Conservation (phyloP, 148 eudicot species). For the Camellia japonica region DNA sequence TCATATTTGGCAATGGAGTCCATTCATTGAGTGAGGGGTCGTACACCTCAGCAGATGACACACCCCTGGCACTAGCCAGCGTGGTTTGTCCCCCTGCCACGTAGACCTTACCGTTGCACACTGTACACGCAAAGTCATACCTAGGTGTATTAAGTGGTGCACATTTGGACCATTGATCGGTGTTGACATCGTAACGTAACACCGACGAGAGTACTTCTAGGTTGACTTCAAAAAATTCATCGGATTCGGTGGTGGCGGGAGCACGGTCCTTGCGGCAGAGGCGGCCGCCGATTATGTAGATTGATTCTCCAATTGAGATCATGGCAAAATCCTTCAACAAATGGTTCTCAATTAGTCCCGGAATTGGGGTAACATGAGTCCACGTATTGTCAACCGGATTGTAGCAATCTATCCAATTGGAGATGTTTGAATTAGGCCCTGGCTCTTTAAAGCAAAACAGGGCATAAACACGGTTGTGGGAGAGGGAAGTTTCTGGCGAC, state of each 20-base stretch:
- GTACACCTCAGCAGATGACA: conserved; percentile 24
- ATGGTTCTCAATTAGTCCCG: conserved; percentile 11
- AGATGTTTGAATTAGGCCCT: not conserved
- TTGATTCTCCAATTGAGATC: conserved; percentile 1
- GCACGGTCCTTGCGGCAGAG: conserved; percentile 14
- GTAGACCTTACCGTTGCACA: conserved; percentile 23
- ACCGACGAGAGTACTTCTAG: conserved; percentile 10
- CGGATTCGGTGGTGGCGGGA: not conserved
- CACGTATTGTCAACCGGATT: conserved; percentile 15
- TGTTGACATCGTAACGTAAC: conserved; percentile 12
- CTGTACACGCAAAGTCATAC: conserved; percentile 24
- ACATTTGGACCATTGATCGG: conserved; percentile 21
- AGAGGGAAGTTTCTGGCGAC: conserved; percentile 15
- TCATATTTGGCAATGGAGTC: conserved; percentile 26
- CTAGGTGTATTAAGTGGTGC: conserved; percentile 24
- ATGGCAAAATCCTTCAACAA: conserved; percentile 30
- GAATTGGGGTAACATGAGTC: conserved; percentile 20
- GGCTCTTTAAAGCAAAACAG: conserved; percentile 13
- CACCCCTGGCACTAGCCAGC: conserved; percentile 5
- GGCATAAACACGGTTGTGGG: not conserved
- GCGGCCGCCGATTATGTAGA: conserved; percentile 32
- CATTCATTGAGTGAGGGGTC: conserved; percentile 15
- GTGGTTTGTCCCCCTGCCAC: conserved; percentile 30
- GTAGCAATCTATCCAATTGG: conserved; percentile 24
- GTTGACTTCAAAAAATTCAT: conserved; percentile 1